Percentiles rank a stretch among this genome's conserved stretches.
Conservation (phyloP, 352 stramenopile genomes). For the Globisporangium paddicum region DNA sequence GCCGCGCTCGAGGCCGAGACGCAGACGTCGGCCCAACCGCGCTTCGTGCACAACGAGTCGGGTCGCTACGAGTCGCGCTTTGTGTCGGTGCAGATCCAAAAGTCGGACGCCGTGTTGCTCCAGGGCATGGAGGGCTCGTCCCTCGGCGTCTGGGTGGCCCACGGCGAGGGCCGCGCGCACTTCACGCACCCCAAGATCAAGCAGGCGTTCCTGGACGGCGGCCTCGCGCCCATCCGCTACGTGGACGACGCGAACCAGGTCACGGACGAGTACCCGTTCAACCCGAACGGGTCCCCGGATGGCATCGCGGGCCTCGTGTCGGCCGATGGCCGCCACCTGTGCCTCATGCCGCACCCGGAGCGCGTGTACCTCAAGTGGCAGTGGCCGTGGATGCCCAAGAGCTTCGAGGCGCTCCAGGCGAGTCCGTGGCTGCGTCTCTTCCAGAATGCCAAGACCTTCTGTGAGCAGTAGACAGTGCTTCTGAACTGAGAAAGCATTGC, state of each 20-base stretch:
- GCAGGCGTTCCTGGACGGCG: conserved; percentile 85
- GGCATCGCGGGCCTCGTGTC: conserved; percentile 97
- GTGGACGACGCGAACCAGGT: conserved; percentile 94
- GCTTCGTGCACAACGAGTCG: conserved; percentile 98
- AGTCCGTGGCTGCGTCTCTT: conserved; percentile 98
- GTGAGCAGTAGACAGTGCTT: conserved; percentile 77
- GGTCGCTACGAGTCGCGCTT: conserved; percentile 97
- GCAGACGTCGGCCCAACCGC: conserved; percentile 67
- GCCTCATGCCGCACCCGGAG: conserved; percentile 99
- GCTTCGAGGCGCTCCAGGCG: conserved; percentile 73
- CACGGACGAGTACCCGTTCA: conserved; percentile 98
- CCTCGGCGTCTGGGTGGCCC: conserved; percentile 97
- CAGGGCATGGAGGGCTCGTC: conserved; percentile 96
- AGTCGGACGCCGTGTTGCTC: conserved; percentile 96
- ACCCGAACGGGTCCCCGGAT: conserved; percentile 97
- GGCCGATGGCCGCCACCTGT: conserved; percentile 96
- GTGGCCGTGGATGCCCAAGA: conserved; percentile 93
- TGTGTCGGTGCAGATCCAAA: conserved; percentile 93
- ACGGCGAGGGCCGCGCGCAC: conserved; percentile 90
- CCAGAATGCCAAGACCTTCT: conserved; percentile 97
- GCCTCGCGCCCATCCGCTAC: conserved; percentile 95
- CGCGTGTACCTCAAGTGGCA: conserved; percentile 97
- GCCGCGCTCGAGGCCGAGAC: conserved; percentile 48
- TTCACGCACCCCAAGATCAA: conserved; percentile 93
- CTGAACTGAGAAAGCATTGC: not conserved